Conservation (phyloP, 2,329 filamentous ascomycete genomes). For the Botrytis paeoniae region DNA sequence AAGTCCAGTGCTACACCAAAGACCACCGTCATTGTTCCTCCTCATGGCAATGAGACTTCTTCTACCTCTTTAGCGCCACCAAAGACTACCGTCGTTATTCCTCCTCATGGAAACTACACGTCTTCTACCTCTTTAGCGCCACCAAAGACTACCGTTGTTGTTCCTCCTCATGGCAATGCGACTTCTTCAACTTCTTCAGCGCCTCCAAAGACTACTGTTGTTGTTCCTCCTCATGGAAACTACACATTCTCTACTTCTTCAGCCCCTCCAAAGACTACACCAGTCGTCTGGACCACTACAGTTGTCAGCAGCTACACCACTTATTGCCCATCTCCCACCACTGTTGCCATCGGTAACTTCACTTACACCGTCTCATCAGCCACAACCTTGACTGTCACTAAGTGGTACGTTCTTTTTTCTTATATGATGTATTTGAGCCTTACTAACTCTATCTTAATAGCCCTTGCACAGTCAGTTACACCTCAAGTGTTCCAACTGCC, state of each 20-base stretch:
- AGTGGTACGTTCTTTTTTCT: neutral
- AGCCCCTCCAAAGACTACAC: conserved; percentile 8
- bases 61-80: conserved; percentile 1
- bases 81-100: conserved; percentile 13
- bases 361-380: conserved; percentile 24
- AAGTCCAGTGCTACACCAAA: conserved; percentile 15
- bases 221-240: conserved; percentile 9
- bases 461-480: conserved; percentile 16
- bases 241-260: conserved; percentile 12
- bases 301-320: conserved; percentile 21
- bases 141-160: conserved; percentile 12
- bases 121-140: conserved; percentile 1
- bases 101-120: conserved; percentile 6
- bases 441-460: neutral
- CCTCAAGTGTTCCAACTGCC: conserved; percentile 24
- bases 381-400: conserved; percentile 18
- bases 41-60: conserved; percentile 5
- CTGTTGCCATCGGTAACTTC: conserved; percentile 23
- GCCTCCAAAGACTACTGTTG: conserved; percentile 12
- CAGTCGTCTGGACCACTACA: conserved; percentile 15
- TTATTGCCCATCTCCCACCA: conserved; percentile 24
- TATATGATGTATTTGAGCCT: neutral
- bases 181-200: neutral
- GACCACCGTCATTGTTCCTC: conserved; percentile 18
- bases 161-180: neutral